phyloP scores from a whole-genome alignment of 2,329 filamentous ascomycete species.

The Ilyonectria robusta region DNA sequence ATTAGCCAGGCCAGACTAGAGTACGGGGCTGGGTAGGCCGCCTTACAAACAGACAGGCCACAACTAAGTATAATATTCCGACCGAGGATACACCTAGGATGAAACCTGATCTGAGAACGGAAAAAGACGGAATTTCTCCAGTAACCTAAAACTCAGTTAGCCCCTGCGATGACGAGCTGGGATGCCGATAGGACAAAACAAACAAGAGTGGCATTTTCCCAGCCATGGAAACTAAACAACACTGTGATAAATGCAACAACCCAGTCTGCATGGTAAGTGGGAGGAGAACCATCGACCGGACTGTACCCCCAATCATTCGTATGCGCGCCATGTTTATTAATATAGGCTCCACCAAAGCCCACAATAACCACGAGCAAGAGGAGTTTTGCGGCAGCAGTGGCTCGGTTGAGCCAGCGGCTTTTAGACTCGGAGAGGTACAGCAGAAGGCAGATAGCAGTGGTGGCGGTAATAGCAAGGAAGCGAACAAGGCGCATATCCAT shows the following conservation, averaged over 20 bases:
- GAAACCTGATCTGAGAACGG: not conserved
- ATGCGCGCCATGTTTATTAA: not conserved
- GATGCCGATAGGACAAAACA: not conserved
- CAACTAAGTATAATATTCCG: not conserved
- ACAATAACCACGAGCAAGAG: not conserved
- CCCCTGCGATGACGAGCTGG: too few species aligned
- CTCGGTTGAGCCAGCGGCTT: not conserved
- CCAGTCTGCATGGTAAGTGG: not conserved
- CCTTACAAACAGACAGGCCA: not conserved
- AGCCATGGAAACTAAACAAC: conserved; percentile 7
- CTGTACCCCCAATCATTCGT: not conserved
- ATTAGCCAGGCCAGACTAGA: too few species aligned
- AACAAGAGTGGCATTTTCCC: conserved; percentile 10
- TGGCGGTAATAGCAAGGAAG: not conserved
- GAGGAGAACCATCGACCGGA: not conserved
- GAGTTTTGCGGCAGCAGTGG: not conserved
- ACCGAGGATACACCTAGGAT: not conserved
- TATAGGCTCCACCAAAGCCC: not conserved
- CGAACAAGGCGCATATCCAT: not conserved
- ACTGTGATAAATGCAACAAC: not conserved
- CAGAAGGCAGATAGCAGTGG: not conserved
- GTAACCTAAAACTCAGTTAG: not conserved
- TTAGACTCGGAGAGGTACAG: not conserved
- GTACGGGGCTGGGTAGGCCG: too few species aligned
- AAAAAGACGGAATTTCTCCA: conserved; percentile 2